phyloP scores from a whole-genome alignment of 1,139 yeast genomes.

The Blastobotrys raffinosifermentans region DNA sequence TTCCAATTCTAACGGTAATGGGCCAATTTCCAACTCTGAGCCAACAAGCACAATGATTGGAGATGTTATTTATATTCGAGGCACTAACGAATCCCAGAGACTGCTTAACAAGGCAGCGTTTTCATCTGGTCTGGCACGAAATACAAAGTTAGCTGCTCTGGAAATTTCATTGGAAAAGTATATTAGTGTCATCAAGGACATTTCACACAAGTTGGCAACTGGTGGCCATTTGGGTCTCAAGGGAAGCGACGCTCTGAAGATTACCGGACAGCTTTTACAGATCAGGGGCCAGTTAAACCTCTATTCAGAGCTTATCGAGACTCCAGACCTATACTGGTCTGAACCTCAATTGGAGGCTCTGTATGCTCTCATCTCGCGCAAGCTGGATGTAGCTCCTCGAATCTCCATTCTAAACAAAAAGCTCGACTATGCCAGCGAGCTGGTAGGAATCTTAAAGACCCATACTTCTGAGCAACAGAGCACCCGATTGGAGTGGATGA shows the following conservation, averaged over 20 bases:
- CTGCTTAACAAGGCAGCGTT: constrained; percentile 80
- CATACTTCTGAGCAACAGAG: constrained; percentile 73
- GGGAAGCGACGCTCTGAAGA: constrained; percentile 57
- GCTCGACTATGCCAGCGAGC: constrained; percentile 85
- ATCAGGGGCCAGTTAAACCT: constrained; percentile 76
- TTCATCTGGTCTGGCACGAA: constrained; percentile 79
- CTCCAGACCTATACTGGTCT: constrained; percentile 90
- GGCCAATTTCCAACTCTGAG: constrained; percentile 9
- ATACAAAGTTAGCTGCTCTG: constrained; percentile 75
- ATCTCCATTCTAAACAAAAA: constrained; percentile 75
- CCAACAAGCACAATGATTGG: constrained; percentile 46
- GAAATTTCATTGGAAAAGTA: constrained; percentile 69
- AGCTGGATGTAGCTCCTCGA: constrained; percentile 69
- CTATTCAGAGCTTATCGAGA: constrained; percentile 84
- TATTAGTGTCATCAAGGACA: constrained; percentile 52
- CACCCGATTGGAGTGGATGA: constrained; percentile 79
- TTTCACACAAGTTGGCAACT: constrained; percentile 59
- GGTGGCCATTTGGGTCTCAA: constrained; percentile 51
- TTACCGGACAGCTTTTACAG: constrained; percentile 69
- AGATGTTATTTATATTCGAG: constrained; percentile 62
- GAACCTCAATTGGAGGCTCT: constrained; percentile 78
- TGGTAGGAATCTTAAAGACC: constrained; percentile 68
- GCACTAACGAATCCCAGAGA: constrained; percentile 41
- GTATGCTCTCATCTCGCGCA: constrained; percentile 62
- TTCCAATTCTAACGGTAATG: neutral